Evolutionary conservation across 306 rosid species (phyloP).

Genomic region (Vicia villosa): DNA sequence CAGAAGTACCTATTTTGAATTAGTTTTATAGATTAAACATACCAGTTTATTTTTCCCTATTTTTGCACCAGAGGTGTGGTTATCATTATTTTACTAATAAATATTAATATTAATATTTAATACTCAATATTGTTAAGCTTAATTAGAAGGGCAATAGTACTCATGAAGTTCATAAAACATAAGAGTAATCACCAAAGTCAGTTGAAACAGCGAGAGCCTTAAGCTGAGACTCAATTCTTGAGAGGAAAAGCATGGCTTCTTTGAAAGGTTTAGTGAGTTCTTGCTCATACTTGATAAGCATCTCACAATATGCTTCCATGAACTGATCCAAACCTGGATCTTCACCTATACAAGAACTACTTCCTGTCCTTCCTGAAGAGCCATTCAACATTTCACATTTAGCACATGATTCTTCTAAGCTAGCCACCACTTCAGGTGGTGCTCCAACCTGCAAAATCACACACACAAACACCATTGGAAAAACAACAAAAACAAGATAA

Average conservation of each 20-base stretch:
- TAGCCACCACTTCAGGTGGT: constrained; percentile 85
- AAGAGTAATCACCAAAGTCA: constrained; percentile 54
- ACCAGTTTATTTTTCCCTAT: background rate
- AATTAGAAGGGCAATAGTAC: background rate
- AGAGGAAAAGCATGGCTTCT: constrained; percentile 91
- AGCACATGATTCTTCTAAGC: constrained; percentile 76
- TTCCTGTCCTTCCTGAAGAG: constrained; percentile 35
- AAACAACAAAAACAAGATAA: constrained; percentile 26
- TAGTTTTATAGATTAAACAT: too few species aligned
- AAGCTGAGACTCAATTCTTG: constrained; percentile 78
- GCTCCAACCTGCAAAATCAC: constrained; percentile 73
- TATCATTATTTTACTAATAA: constrained; percentile 1
- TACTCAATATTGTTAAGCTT: background rate
- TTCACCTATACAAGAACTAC: constrained; percentile 44
- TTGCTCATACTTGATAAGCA: constrained; percentile 91
- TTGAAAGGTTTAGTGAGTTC: constrained; percentile 92
- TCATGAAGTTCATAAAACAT: background rate
- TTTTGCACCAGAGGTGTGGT: background rate
- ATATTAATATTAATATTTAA: background rate
- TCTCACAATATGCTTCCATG: constrained; percentile 99
- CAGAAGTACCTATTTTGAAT: too few species aligned
- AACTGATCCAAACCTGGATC: constrained; percentile 85
- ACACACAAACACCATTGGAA: background rate
- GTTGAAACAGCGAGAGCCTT: constrained; percentile 73
- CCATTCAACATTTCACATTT: constrained; percentile 35